Evolutionary conservation across 176 grass and related monocot genomes (phyloP), one percentile per base, ranked within the genome.

Genomic region (Oryza punctata): DNA sequence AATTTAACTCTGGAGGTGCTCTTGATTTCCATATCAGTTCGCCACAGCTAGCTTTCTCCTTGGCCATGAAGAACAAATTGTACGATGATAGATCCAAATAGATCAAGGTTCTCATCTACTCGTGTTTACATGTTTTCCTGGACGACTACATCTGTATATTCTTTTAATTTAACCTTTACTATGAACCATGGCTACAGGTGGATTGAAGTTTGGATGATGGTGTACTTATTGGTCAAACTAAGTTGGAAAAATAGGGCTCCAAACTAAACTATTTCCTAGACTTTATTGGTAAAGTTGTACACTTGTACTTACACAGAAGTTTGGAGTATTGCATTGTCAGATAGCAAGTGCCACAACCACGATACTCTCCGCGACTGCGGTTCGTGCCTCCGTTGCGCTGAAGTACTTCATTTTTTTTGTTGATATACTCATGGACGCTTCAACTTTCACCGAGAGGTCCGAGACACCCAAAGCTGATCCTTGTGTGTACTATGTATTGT

Each of bases 191-290:
- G 14, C 19, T 76, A 71, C 78, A 98, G 93, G 91, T 98, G 93
- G 93, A 80, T 84, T 83, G 93, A 94, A 85, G 77, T 87, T 85
- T 95, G 93, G 85, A 93, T 63, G 93, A 92, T 14, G 93, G 89
- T 82, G 11, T 95, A 15, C 89, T 98, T 46, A 28, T 85, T 46
- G 49, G 74, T 29, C 86, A 80, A 54, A 87, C 47, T 81, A 82
- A 72, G 23, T 47, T 92, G 78, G 77, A 96, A 38, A 82, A 82
- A 30, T 88, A 93, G 61, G 33, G 54, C 73, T 69, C 4, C 3
- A 16, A 57, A 81, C 3, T 85, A n/a, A 64, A 84, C 32, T 50
- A 29, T 69, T 45, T 57, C 35, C 9, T 24, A 25, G 11, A 73
- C 19, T 4, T 24, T 77, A 8, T 41, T 66, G 35, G 32, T 6